Percentiles rank a stretch among this genome's conserved stretches.
phyloP scores from a whole-genome alignment of 129 eudicot genomes.

The Solidago caesia region DNA sequence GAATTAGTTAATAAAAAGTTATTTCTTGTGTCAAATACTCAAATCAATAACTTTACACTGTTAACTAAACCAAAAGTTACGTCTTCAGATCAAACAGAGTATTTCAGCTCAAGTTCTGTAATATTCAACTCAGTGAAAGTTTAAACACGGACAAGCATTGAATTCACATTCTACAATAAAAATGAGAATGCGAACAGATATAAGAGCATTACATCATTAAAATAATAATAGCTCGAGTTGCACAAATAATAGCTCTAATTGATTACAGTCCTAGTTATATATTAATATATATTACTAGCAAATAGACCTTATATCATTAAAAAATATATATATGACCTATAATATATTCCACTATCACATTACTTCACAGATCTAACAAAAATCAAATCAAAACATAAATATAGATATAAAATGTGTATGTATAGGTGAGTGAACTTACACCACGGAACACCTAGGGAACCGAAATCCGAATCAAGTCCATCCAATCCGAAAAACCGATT shows the following conservation, averaged over 20 bases:
- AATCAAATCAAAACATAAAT: conserved; percentile 8
- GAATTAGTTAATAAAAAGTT: neutral
- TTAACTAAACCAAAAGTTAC: neutral
- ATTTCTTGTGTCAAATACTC: neutral
- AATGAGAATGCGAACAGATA: neutral
- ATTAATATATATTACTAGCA: too few relatives aligned
- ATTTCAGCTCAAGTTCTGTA: neutral
- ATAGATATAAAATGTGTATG: neutral
- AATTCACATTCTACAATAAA: neutral
- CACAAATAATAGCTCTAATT: too few relatives aligned
- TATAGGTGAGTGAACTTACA: conserved; percentile 48
- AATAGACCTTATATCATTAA: too few relatives aligned
- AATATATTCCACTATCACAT: neutral
- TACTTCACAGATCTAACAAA: neutral
- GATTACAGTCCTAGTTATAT: too few relatives aligned
- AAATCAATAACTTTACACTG: conserved; percentile 1
- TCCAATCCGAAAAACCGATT: conserved; percentile 67
- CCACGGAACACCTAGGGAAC: conserved; percentile 91
- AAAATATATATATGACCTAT: too few relatives aligned
- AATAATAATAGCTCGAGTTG: too few relatives aligned
- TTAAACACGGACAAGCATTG: neutral
- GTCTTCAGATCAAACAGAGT: neutral
- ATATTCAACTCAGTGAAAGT: neutral
- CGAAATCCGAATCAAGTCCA: conserved; percentile 75
- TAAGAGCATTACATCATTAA: too few relatives aligned